Evolutionary conservation across 2,329 filamentous ascomycete species (phyloP), one percentile per base, ranked within the genome.

Genomic region (Aspergillus tanneri): DNA sequence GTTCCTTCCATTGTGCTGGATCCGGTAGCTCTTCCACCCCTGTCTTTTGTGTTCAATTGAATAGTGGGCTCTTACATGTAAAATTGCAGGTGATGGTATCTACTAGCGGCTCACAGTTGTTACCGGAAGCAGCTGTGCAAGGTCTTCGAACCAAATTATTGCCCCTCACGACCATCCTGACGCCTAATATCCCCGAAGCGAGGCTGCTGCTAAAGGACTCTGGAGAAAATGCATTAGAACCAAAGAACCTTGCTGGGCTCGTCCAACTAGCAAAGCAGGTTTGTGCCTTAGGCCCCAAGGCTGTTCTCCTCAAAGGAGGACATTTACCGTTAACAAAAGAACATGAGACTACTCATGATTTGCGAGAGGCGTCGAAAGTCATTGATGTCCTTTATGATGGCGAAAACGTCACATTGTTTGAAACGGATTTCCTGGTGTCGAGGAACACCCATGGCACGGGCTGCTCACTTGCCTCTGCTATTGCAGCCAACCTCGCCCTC

Each of bases 401-500:
- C 0, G 75, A 72, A 0, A 68, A 79, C n/a, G 67, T 79, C 0
- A 75, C 82, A 1, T 73, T 83, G 30, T 79, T 96, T 40, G 79
- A 90, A 67, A 87, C 83, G 30, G 76, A 78, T 4, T 96, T 87
- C 63, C 77, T 89, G 53, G 71, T 77, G 8, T 90, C 86, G 7
- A 85, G 77, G 50, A 92, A 92, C 63, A 97, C 92, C 0, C 93
- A 99, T 62, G 93, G 93, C 1, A 97, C 93, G 0, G 93, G 93
- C 3, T 99, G 93, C 65, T 95, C 90, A 8, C 78, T 97, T 50
- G 93, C 93, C 32, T 96, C 83, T 34, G 83, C 83, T 5, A 83
- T 86, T 57, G 81, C 83, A 1, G 83, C 79, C 44, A 84, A 85
- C 52, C 67, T 86, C 11, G 79, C 81, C 3, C 66, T 65, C 3